A percentile compares a stretch with the other conserved stretches of the same genome.
Evolutionary conservation across 2,329 filamentous ascomycete genomes (phyloP).

Genomic region (Ceratocystis huliohia): DNA sequence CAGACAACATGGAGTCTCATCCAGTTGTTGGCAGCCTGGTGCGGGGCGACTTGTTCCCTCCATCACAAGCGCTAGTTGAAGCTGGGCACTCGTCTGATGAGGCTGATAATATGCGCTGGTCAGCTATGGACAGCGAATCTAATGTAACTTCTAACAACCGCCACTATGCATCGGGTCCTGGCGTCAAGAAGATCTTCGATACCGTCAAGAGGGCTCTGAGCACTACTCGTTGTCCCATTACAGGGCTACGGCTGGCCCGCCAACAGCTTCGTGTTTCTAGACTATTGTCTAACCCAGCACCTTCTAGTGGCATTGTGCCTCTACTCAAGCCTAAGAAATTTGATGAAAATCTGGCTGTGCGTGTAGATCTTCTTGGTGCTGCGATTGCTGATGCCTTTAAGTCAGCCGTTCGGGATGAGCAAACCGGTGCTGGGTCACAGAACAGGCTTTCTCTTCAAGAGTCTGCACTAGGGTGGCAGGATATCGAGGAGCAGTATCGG

Average conservation of each 20-base stretch:
- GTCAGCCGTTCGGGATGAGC: constrained; percentile 56
- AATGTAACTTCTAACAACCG: not conserved
- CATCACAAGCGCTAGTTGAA: constrained; percentile 68
- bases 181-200: constrained; percentile 75
- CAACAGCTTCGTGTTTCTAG: constrained; percentile 38
- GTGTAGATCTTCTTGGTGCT: constrained; percentile 74
- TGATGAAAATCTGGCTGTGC: constrained; percentile 41
- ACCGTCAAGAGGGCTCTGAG: constrained; percentile 75
- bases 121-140: not conserved
- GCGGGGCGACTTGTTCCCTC: constrained; percentile 71
- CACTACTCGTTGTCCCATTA: constrained; percentile 32
- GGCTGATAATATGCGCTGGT: constrained; percentile 26
- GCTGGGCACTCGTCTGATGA: constrained; percentile 41
- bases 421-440: constrained; percentile 25
- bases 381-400: constrained; percentile 68
- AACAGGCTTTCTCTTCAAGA: constrained; percentile 7
- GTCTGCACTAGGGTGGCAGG: not conserved
- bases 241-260: not conserved
- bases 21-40: constrained; percentile 75
- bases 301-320: constrained; percentile 48
- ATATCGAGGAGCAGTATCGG: not conserved
- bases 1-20: constrained; percentile 47
- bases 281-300: constrained; percentile 45
- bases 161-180: constrained; percentile 33
- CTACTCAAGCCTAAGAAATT: constrained; percentile 37